A percentile compares a stretch with the other conserved stretches of the same genome.
These are phyloP conservation scores for Colletotrichum ledebouriae DNA, from an alignment of 2,329 filamentous ascomycete genomes.

Conservation along the genomic window DNA sequence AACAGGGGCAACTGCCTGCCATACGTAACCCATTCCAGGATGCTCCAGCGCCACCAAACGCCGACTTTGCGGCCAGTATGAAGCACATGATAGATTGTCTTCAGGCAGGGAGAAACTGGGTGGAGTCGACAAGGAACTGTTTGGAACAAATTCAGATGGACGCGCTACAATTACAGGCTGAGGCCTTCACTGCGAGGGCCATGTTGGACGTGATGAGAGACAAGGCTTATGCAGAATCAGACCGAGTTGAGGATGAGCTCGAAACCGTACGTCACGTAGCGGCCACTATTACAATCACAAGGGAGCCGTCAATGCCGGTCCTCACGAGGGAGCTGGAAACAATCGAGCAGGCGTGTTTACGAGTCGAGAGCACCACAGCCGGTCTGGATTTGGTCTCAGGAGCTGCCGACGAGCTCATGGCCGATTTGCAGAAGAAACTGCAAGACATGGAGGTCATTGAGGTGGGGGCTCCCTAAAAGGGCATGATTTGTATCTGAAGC, in stretches of 20 bases:
- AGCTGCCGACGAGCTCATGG: not conserved
- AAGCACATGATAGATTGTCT: not conserved
- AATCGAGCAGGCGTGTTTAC: not conserved
- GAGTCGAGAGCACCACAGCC: not conserved
- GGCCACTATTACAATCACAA: not conserved
- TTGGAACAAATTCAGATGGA: not conserved
- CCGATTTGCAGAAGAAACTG: not conserved
- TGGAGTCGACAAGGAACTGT: not conserved
- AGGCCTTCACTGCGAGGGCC: not conserved
- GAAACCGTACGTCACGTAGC: not conserved
- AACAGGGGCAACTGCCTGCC: not conserved
- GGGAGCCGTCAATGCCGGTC: not conserved
- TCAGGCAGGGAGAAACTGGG: slow-evolving; percentile 3
- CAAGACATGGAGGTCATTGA: not conserved
- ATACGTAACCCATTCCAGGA: not conserved
- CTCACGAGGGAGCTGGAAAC: not conserved
- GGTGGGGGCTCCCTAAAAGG: not conserved
- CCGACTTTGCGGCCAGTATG: not conserved
- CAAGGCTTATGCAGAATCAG: not conserved
- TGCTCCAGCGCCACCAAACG: not conserved
- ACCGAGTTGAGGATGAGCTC: not conserved
- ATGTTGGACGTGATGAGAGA: not conserved
- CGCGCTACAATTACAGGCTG: not conserved
- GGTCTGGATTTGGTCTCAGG: not conserved
- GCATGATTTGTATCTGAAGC: not conserved